Base-by-base conservation (phyloP, 1,284 basidiomycete genomes). In the Pseudozyma tsukubaensis region DNA sequence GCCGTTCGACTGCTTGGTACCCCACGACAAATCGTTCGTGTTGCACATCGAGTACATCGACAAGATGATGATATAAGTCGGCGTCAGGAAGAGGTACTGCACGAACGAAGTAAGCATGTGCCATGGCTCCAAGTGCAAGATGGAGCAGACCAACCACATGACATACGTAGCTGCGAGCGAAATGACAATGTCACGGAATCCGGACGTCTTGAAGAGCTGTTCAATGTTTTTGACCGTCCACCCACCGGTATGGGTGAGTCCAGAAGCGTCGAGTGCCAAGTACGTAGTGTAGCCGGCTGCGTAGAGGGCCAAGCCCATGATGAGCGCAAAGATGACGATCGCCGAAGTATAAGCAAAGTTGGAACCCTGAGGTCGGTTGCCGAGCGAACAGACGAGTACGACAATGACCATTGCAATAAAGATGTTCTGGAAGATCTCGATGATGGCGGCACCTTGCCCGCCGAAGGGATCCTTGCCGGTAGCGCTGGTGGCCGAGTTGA, bases 41-140 rank as follows among this genome's bases (percentile, higher is more conserved):
- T 84, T 83, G 72, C 79, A 82, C 61, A 84, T 81, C 21, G 79
- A 77, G 53, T 83, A 84, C 43, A 84, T 79, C 52, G 74, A 76
- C 45, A 84, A 67, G 39, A 83, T 73, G 62, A 81, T 82, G 44
- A 83, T 61, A 62, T 82, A 82, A 10, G 76, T 78, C 14, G 83
- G 82, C 12, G 77, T 76, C 24, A 84, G 47, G 47, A 84, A 77
- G 32, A 83, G 57, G 50, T 81, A 84, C 68, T 83, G 83, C 8
- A 83, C 29, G 36, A 82, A 63, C 42, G 72, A 76, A 1, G 82
- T 84, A 35, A 84, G 57, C 76, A 84, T 78, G 68, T 84, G 83
- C 76, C 78, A 83, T 8, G 83, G 82, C 49, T 84, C 81, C 5
- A 81, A 35, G 51, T 80, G 82, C 51, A 82, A 52, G 40, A 84